A percentile compares a stretch with the other conserved stretches of the same genome.
These are phyloP conservation scores for Mucor mucedo DNA, from an alignment of 371 early-diverging fungal species.

Conservation along the genomic window DNA sequence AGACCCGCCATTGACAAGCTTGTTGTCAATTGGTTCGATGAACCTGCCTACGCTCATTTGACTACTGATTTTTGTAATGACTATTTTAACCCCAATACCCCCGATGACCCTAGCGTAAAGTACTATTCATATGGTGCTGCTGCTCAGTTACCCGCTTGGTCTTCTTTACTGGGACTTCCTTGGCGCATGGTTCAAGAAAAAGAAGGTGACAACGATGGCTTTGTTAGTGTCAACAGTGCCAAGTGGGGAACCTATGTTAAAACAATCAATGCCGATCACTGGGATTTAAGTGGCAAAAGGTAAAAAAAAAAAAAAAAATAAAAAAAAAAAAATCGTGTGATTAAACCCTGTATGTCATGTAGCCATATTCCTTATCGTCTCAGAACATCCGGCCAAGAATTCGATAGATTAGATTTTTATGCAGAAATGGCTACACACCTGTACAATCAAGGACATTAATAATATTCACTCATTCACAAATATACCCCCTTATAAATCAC, in stretches of 20 bases:
- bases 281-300: conserved; percentile 69
- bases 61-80: conserved; percentile 79
- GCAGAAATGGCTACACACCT: conserved; percentile 73
- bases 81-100: conserved; percentile 82
- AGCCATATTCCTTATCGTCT: conserved; percentile 31
- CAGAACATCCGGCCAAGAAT: conserved; percentile 37
- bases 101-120: conserved; percentile 68
- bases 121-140: conserved; percentile 82
- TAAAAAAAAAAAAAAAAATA: conserved; percentile 8
- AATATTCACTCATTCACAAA: not conserved
- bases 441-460: conserved; percentile 52
- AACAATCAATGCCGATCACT: conserved; percentile 85
- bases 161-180: conserved; percentile 65
- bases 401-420: conserved; percentile 83
- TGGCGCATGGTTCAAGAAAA: conserved; percentile 45
- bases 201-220: conserved; percentile 88
- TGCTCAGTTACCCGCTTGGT: conserved; percentile 48
- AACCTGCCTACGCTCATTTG: conserved; percentile 85
- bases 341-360: not conserved
- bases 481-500: no score
- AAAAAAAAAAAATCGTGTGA: not conserved
- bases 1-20: conserved; percentile 14
- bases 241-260: conserved; percentile 88
- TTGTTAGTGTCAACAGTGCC: conserved; percentile 82
- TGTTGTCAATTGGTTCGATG: conserved; percentile 58